Conservation (phyloP, 2,329 filamentous ascomycete genomes). For the Curvularia verruculosa region DNA sequence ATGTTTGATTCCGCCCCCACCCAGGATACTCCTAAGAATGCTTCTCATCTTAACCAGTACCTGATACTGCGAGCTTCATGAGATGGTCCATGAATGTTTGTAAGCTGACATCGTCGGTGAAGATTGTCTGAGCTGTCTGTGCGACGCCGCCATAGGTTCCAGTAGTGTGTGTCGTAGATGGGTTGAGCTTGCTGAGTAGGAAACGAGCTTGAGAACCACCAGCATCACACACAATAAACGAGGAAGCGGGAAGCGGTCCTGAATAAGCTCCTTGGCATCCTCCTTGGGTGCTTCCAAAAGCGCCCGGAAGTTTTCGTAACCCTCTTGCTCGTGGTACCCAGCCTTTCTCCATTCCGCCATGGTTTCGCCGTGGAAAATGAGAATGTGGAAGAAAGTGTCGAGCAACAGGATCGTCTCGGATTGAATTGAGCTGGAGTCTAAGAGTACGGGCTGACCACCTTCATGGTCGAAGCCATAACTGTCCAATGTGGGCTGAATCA, state of each 20-base stretch:
- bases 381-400: constrained; percentile 98
- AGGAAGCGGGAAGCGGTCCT: constrained; percentile 95
- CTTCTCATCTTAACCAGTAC: constrained; percentile 33
- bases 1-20: neutral
- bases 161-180: constrained; percentile 93
- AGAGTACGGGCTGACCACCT: constrained; percentile 86
- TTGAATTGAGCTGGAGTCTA: constrained; percentile 96
- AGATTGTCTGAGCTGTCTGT: constrained; percentile 94
- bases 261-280: constrained; percentile 96
- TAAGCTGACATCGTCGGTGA: constrained; percentile 96
- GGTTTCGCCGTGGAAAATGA: constrained; percentile 98
- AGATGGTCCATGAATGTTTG: constrained; percentile 99
- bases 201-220: constrained; percentile 97
- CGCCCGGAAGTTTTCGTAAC: constrained; percentile 92
- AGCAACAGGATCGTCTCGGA: constrained; percentile 90
- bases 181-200: constrained; percentile 94
- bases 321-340: constrained; percentile 96
- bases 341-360: constrained; percentile 98
- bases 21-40: neutral
- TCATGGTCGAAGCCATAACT: constrained; percentile 98
- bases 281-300: constrained; percentile 94
- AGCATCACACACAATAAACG: constrained; percentile 98
- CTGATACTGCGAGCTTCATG: constrained; percentile 74
- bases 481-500: constrained; percentile 98
- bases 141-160: constrained; percentile 89